These are phyloP conservation scores for Pyrenophora tritici-repentis DNA, from an alignment of 2,329 filamentous ascomycete genomes.

Conservation along the genomic window DNA sequence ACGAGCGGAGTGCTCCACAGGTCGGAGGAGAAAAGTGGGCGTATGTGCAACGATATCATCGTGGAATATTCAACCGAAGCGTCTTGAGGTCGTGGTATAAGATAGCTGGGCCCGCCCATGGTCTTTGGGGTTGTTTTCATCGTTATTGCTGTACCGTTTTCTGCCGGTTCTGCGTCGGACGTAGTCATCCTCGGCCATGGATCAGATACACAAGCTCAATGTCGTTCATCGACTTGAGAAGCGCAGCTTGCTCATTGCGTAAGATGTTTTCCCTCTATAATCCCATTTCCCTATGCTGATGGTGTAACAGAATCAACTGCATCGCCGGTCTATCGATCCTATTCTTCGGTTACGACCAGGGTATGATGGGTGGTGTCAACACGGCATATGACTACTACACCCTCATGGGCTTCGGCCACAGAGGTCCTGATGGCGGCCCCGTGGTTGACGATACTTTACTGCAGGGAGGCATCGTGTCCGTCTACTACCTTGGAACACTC, in stretches of 20 bases:
- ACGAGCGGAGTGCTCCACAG: constrained; percentile 1
- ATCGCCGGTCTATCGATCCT: constrained; percentile 39
- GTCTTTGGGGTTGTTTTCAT: background rate
- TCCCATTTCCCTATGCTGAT: background rate
- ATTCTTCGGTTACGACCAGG: constrained; percentile 43
- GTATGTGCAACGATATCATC: background rate
- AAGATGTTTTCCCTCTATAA: background rate
- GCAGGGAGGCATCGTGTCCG: constrained; percentile 42
- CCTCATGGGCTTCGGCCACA: constrained; percentile 38
- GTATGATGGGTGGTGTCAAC: constrained; percentile 44
- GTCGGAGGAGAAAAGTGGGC: constrained; percentile 2
- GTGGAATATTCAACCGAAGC: background rate
- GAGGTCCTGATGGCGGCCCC: constrained; percentile 27
- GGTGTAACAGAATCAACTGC: constrained; percentile 28
- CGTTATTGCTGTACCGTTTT: background rate
- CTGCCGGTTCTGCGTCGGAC: background rate
- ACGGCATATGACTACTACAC: constrained; percentile 39
- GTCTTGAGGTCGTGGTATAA: constrained; percentile 2
- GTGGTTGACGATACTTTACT: constrained; percentile 33
- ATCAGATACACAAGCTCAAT: constrained; percentile 32
- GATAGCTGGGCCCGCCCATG: background rate
- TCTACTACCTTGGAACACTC: constrained; percentile 40
- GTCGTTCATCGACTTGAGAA: constrained; percentile 36
- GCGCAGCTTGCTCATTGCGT: constrained; percentile 34
- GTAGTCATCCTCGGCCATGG: constrained; percentile 17